A percentile compares a stretch with the other conserved stretches of the same genome.
Conservation (phyloP, 257 asterid species). For the Solanum tarapatanum region DNA sequence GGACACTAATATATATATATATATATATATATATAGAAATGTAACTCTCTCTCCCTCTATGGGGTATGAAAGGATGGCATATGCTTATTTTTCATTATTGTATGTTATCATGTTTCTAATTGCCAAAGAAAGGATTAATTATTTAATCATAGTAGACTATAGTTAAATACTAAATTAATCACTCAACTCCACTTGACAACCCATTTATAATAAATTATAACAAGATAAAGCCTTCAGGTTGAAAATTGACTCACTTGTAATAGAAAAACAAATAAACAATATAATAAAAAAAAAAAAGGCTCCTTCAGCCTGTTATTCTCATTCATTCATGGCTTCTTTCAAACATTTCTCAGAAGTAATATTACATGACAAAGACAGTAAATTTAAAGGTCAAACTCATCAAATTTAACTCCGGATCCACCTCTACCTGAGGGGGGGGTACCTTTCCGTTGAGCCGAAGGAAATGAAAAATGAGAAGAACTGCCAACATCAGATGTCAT, state of each 20-base stretch:
- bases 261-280: not conserved
- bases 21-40: not conserved
- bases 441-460: not conserved
- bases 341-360: not conserved
- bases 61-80: not conserved
- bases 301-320: not conserved
- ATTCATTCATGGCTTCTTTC: not conserved
- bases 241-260: not conserved
- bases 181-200: not conserved
- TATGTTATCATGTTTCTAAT: not conserved
- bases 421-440: not conserved
- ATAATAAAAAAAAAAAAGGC: not conserved
- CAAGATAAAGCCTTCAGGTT: not conserved
- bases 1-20: too few species aligned
- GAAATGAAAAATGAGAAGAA: not conserved
- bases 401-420: not conserved
- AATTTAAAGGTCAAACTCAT: not conserved
- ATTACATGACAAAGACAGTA: not conserved
- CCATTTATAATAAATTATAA: not conserved
- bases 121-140: not conserved
- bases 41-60: not conserved
- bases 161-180: not conserved
- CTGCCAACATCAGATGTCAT: not conserved
- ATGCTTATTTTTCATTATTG: not conserved
- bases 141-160: not conserved